These are phyloP conservation scores for Sporothrix euskadiensis DNA, from an alignment of 2,329 filamentous ascomycete genomes.

Conservation along the genomic window DNA sequence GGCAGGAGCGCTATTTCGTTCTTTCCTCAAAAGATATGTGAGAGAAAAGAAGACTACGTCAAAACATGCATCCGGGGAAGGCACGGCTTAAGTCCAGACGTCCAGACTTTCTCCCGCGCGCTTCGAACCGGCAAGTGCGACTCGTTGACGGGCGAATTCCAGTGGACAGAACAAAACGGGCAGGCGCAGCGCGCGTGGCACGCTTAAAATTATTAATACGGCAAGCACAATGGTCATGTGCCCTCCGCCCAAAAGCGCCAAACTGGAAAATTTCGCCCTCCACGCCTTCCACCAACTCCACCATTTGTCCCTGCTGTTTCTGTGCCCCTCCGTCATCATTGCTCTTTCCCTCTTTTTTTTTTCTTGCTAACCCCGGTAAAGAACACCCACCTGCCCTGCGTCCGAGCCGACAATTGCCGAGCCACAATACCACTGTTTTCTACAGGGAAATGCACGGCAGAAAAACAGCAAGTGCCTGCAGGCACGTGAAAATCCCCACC, in stretches of 20 bases:
- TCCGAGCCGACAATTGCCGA: slow-evolving; percentile 30
- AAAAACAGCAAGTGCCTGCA: not conserved
- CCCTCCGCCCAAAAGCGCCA: slow-evolving; percentile 10
- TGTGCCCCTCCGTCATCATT: slow-evolving; percentile 23
- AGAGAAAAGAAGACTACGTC: not conserved
- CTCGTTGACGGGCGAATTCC: slow-evolving; percentile 8
- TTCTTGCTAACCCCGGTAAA: slow-evolving; percentile 25
- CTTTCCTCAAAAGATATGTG: not conserved
- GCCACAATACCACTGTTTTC: not conserved
- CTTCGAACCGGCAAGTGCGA: not conserved
- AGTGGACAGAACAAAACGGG: not conserved
- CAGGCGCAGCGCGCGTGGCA: not conserved
- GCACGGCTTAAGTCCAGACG: slow-evolving; percentile 1
- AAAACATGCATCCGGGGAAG: slow-evolving; percentile 12
- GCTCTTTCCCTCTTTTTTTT: not conserved
- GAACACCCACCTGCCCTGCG: not conserved
- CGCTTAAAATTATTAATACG: slow-evolving; percentile 21
- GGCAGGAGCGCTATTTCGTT: not conserved
- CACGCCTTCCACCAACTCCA: slow-evolving; percentile 10
- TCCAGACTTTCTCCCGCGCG: not conserved
- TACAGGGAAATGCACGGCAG: not conserved
- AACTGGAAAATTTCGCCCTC: slow-evolving; percentile 19
- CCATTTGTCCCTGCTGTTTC: not conserved
- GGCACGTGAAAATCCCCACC: slow-evolving; percentile 23
- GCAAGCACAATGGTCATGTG: slow-evolving; percentile 27